Base-by-base conservation (phyloP, 1,139 yeast species). In the Debaryomyces robertsiae region DNA sequence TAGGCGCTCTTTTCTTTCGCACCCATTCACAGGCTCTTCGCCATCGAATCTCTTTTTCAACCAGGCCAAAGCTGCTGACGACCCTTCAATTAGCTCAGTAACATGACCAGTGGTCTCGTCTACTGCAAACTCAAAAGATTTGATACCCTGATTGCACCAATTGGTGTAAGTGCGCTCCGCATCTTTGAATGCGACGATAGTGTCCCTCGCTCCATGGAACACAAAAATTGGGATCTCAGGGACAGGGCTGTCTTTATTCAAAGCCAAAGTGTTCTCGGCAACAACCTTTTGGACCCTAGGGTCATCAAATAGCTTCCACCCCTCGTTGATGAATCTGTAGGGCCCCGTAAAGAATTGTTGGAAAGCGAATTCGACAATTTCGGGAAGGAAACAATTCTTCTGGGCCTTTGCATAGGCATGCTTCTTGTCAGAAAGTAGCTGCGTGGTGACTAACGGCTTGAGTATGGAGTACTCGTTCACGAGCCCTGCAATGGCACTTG, bases 211-310 rank as follows among this genome's bases (percentile, higher is more conserved):
- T 5, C 60, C 57, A 40, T 61, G 63, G 45, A 53, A 62, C 14
- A 61, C 46, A 37, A 60, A 61, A 10, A 63, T 25, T 2, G 67
- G 68, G 9, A 58, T 47, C 13, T 56, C 45, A 1, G 67, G 67
- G 9, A 52, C 6, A 32, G 19, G 49, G 50, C 25, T 39, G 22
- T 28, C 45, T 45, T 47, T 43, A 30, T 47, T 39, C 9, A 53
- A 33, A 6, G 58, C 59, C 19, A 61, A 43, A 3, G 68, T 57
- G 39, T 58, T 58, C 9, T 49, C 44, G 11, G 36, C 40, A 10
- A 61, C 22, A 17, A 58, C 40, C 1, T 48, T 38, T 27, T 43
- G 31, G 6, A 53, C 47, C 6, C 23, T 30, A 7, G 47, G 45
- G n/a, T 44, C 36, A 3, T 40, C 13, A 33, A 57, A 45, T 3